Base-by-base conservation (phyloP, 176 grass and related monocot genomes). In the Triticum monococcum region DNA sequence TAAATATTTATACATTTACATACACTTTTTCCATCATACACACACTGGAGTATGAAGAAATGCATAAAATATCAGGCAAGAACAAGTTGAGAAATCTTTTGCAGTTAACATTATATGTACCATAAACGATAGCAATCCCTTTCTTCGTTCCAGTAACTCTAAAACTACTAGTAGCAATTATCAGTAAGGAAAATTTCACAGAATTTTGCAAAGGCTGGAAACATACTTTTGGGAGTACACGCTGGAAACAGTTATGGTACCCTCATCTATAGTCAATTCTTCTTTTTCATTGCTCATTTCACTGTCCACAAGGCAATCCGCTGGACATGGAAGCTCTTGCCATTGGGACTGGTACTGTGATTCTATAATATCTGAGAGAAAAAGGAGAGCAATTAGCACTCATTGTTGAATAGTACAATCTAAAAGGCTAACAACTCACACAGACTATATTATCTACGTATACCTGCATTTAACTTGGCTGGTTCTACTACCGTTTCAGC, bases 231-330 rank as follows among this genome's bases (percentile, higher is more conserved):
- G 86, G 31, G 89, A 89, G 75, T 94, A 94, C 30, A 94, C 30
- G 56, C 89, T 94, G 80, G 92, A 94, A 38, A 94, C 35, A 48
- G 79, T 87, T 67, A 94, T 89, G 75, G 92, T 94, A 54, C 92
- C 92, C 83, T 94, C 92, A 85, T 94, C 92, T 84, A 94, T 94
- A 37, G 87, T 77, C 68, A 94, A 46, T 50, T 89, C 92, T 62
- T 93, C 89, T 70, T 91, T 89, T 40, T 89, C 89, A 72, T 82
- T 84, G 59, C 75, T 84, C 26, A 88, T 84, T 54, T 91, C 89
- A 83, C 72, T 72, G 72, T 81, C 77, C 22, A 88, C 76, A 48
- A 83, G 71, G 64, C 86, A 87, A 78, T 84, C 86, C 7, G 82
- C 63, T 64, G 86, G 50, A 60, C 89, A 81, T 45, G 81, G 59